Percentiles rank a stretch among this genome's conserved stretches.
Evolutionary conservation across 1,284 basidiomycete species (phyloP).

Genomic region (Austropuccinia psidii): DNA sequence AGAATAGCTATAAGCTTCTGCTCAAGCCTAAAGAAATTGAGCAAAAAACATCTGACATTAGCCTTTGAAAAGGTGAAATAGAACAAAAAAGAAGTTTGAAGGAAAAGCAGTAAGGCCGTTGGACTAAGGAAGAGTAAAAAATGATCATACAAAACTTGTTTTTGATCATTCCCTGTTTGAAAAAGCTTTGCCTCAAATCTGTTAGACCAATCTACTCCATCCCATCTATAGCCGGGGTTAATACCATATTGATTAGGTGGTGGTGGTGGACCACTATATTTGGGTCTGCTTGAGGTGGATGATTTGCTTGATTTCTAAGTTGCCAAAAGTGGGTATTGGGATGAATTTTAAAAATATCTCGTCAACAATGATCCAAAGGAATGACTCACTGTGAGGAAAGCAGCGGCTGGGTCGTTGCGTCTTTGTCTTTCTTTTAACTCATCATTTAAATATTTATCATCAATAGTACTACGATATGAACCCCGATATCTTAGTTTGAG

Average conservation of each 20-base stretch:
- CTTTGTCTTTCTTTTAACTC: slow-evolving; percentile 67
- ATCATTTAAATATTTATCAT: slow-evolving; percentile 77
- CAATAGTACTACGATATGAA: slow-evolving; percentile 43
- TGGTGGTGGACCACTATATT: slow-evolving; percentile 76
- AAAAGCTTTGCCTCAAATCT: slow-evolving; percentile 91
- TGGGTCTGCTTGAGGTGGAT: slow-evolving; percentile 52
- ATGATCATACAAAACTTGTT: too few relatives aligned
- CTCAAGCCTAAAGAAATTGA: too few relatives aligned
- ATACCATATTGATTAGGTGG: slow-evolving; percentile 94
- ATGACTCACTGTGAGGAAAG: slow-evolving; percentile 70
- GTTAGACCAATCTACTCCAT: slow-evolving; percentile 64
- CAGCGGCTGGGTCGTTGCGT: slow-evolving; percentile 92
- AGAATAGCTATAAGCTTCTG: too few relatives aligned
- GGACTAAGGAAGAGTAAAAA: too few relatives aligned
- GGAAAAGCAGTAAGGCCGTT: too few relatives aligned
- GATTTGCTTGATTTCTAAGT: slow-evolving; percentile 26
- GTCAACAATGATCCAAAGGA: background rate
- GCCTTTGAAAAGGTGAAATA: too few relatives aligned
- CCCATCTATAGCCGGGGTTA: slow-evolving; percentile 91
- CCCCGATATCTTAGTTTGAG: background rate
- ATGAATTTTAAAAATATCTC: background rate
- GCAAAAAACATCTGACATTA: too few relatives aligned
- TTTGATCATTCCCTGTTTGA: slow-evolving; percentile 67
- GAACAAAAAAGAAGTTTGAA: too few relatives aligned
- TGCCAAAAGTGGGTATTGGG: background rate